Base-by-base conservation (phyloP, 2,329 filamentous ascomycete species). In the Ophiostoma novo-ulmi region DNA sequence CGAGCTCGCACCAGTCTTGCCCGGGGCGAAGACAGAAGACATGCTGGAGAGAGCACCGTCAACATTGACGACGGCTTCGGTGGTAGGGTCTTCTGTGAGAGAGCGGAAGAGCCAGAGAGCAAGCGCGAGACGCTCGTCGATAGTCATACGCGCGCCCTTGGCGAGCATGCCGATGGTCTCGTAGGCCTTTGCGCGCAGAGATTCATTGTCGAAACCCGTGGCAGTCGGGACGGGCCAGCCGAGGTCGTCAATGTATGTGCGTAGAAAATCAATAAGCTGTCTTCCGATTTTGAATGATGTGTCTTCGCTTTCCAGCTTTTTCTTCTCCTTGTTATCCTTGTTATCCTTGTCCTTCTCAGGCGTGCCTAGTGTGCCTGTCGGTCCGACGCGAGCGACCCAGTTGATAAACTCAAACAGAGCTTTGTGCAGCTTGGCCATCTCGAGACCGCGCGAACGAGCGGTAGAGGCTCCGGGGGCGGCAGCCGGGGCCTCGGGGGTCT, bases 151-250 rank as follows among this genome's bases (percentile, higher is more conserved):
- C 4, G 89, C 86, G 4, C 86, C 87, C 74, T 89, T 88, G 70
- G 91, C 89, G 35, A 98, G 80, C 17, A 95, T 85, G 0, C 94
- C 95, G 55, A 98, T 92, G 0, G 92, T 93, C 78, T 98, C 94
- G 78, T 97, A 98, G 1, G 91, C 93, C 76, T 91, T 89, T 6
- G 89, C 89, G 58, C 94, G 88, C 63, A 97, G 82, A 3, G 86
- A 85, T 70, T 89, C 81, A 70, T 89, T 87, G 67, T 90, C 88
- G 14, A 79, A 77, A 7, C 76, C 71, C 0, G 75, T 71, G 69
- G 84, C 78, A 74, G 87, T 85, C 1, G 89, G 86, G 26, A 81
- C 81, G 1, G 94, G 94, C 94, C 94, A 97, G 6, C 93, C 93
- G 78, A 96, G 92, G 41, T 86, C 84, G 73, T 90, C 85, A 70